phyloP scores from a whole-genome alignment of 139 green algal species.

The Closterium sp. region DNA sequence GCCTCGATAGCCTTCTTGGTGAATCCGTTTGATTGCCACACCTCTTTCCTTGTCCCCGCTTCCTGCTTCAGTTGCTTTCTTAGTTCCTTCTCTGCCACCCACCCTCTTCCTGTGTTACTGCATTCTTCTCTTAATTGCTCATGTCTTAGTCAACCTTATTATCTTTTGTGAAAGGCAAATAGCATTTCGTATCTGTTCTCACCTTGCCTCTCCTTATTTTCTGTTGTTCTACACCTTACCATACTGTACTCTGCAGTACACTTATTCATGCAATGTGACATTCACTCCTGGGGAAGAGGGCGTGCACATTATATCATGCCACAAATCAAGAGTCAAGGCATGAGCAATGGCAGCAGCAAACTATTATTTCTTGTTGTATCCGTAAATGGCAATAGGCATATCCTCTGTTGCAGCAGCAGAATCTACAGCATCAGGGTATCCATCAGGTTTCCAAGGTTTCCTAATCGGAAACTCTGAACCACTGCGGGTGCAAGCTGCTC shows the following conservation, averaged over 20 bases:
- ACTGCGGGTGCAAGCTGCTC: background rate
- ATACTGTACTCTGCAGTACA: background rate
- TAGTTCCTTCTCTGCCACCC: too few relatives aligned
- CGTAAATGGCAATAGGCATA: background rate
- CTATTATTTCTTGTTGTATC: background rate
- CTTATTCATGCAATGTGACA: background rate
- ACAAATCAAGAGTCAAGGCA: background rate
- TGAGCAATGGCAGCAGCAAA: background rate
- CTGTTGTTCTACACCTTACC: background rate
- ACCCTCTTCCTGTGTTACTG: too few relatives aligned
- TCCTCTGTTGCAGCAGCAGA: background rate
- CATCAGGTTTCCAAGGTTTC: background rate
- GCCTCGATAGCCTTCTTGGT: too few relatives aligned
- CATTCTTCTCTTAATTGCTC: too few relatives aligned
- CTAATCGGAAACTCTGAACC: background rate
- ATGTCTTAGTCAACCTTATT: background rate
- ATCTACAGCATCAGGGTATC: background rate
- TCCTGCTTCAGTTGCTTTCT: background rate
- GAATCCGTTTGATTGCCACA: too few relatives aligned
- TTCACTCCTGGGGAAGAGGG: background rate
- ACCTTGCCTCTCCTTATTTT: background rate
- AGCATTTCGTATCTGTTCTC: too few relatives aligned
- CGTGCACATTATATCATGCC: background rate
- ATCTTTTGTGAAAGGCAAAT: too few relatives aligned
- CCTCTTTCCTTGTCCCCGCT: too few relatives aligned